Conservation (phyloP, 352 stramenopile genomes). For the Blastocystis sp. region DNA sequence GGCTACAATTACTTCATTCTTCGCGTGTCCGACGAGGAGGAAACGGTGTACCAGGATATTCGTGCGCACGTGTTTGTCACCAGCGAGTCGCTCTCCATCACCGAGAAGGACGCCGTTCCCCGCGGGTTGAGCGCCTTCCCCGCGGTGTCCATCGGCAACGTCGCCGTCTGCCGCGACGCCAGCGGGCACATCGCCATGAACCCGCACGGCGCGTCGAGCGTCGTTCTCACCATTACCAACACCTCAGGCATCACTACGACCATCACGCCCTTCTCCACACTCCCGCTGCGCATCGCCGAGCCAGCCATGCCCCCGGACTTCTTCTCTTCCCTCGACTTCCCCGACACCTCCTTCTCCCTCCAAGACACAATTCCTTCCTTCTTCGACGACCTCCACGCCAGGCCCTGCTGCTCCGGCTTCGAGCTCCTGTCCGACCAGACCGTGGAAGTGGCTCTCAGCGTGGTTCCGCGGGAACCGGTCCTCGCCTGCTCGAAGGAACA, state of each 20-base stretch:
- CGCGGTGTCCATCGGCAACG: background rate
- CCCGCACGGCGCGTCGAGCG: background rate
- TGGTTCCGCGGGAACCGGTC: slow-evolving; percentile 6
- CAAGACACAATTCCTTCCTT: slow-evolving; percentile 4
- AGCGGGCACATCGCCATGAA: background rate
- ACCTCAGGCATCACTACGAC: background rate
- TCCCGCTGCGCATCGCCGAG: slow-evolving; percentile 1
- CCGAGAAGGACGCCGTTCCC: background rate
- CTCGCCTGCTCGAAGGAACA: too few relatives aligned
- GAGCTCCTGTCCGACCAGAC: slow-evolving; percentile 13
- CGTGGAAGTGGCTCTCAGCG: slow-evolving; percentile 6
- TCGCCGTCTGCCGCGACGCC: background rate
- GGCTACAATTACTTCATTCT: slow-evolving; percentile 39
- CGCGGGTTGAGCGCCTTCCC: background rate
- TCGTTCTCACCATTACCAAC: background rate
- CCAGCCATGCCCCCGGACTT: background rate
- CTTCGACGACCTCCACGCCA: background rate
- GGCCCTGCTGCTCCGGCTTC: background rate
- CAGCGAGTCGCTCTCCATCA: background rate
- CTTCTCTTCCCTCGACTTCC: slow-evolving; percentile 5
- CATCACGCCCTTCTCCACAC: background rate
- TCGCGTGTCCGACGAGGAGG: slow-evolving; percentile 16
- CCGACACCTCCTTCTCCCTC: background rate
- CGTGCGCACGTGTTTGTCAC: slow-evolving; percentile 10
- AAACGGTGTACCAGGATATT: slow-evolving; percentile 7